Evolutionary conservation across 768 basidiomycete genomes (phyloP), one percentile per base, ranked within the genome.

Genomic region (Coprinopsis marcescibilis): DNA sequence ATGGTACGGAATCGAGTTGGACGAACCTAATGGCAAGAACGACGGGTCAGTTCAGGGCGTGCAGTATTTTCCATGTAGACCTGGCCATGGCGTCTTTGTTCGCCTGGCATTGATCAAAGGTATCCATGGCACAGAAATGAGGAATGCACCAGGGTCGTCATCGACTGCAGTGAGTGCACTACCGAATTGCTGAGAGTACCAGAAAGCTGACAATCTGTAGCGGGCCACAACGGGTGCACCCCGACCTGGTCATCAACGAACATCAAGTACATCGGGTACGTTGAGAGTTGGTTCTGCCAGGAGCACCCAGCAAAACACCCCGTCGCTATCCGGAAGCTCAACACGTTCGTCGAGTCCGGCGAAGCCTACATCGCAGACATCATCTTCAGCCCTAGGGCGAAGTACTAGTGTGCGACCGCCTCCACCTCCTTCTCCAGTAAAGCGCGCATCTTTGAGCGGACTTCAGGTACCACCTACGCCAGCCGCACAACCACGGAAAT

Each of bases 1-100:
- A 73, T 99, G 95, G 95, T 76, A 96, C 41, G 96, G 96, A 8
- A 81, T 98, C 44, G 93, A 95, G 58, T 76, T 99, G 37, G 78
- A 75, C 47, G 83, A 85, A 56, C 65, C 79, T 6, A 84, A 78
- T 36, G 96, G 96, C 30, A 99, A 98, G 82, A 99, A 99, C 70
- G 89, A 98, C 56, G 96, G 96, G 1, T 77, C 81, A 1, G 86
- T 99, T 6, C 72, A 83, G 27, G 91, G 85, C 13, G 65, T 80
- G 40, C 52, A 65, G 1, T 99, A 98, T 68, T 99, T 99, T 63
- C 71, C 68, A 14, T 97, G 92, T 68, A 76, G 75, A 57, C 68
- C 72, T 38, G 70, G 72, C 24, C 70, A 89, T 68, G 96, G 96
- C 38, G 86, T 98, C 23, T 98, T 99, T 60, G 83, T 97, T 4